phyloP scores from a whole-genome alignment of 257 asterid genomes.

The Echium plantagineum region DNA sequence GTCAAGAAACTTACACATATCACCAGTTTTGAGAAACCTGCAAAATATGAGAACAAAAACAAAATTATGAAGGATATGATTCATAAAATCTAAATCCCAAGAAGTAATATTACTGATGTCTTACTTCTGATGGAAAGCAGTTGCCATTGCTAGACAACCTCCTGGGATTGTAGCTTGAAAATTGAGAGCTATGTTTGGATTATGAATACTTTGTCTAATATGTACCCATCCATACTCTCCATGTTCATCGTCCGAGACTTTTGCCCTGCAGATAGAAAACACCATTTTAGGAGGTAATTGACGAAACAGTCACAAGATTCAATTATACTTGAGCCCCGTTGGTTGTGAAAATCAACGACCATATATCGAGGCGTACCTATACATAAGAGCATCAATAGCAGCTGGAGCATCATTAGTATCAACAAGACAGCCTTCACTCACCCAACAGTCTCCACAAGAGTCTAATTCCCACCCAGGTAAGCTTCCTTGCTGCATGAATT shows the following conservation, averaged over 20 bases:
- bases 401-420: constrained; percentile 72
- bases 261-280: constrained; percentile 42
- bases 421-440: constrained; percentile 88
- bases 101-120: background rate
- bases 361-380: constrained; percentile 34
- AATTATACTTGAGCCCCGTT: too few species aligned
- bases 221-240: constrained; percentile 79
- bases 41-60: background rate
- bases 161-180: constrained; percentile 61
- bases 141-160: constrained; percentile 65
- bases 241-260: constrained; percentile 35
- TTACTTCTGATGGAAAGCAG: constrained; percentile 53
- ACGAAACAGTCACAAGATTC: too few species aligned
- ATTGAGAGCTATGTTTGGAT: constrained; percentile 87
- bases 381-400: constrained; percentile 81
- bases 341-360: too few species aligned
- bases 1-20: constrained; percentile 49
- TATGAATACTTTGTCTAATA: constrained; percentile 82
- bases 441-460: constrained; percentile 90
- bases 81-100: background rate
- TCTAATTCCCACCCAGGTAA: constrained; percentile 78
- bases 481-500: constrained; percentile 38
- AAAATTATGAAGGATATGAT: background rate
- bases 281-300: too few species aligned
- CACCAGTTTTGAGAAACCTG: constrained; percentile 65